Base-by-base conservation (phyloP, 768 basidiomycete genomes). In the Pleurotus tuber-regium region DNA sequence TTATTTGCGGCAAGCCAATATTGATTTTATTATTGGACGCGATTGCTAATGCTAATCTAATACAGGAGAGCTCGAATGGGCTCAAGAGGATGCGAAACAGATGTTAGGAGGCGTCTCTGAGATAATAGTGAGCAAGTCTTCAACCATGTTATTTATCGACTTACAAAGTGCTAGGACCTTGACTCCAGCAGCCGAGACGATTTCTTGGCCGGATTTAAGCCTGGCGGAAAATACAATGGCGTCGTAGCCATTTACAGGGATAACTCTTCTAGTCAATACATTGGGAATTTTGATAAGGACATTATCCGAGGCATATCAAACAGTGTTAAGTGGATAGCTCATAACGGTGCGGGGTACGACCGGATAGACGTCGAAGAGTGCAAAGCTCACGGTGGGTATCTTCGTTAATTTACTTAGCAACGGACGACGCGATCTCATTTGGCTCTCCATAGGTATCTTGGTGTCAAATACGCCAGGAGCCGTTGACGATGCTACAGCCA, bases 261-360 rank as follows among this genome's bases (percentile, higher is more conserved):
- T 65, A 88, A 89, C 66, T 68, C 70, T 23, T 89, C 87, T 4
- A 71, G 82, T 4, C 68, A 75, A 42, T 70, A 66, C 33, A 84
- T 93, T 58, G 92, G 90, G 16, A 69, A 81, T 12, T 93, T 92
- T 61, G 90, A 97, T 66, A 79, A 82, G 64, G 87, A 87, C 55
- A 74, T 96, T 57, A 75, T 97, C 57, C 67, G 74, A 43, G 80
- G 77, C 0, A 73, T 97, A 8, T 84, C 91, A 5, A 10, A 16
- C 1, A 75, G 73, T 16, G 77, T 95, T 55, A 84, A 85, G 61
- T 93, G 88, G 86, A 91, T 96, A 63, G 89, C 86, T 1, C 92
- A 93, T 66, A 94, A 94, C 52, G 94, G 93, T 9, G 92, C 94
- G 0, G 92, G 94, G 0, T 97, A 97, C 64, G 92, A 97, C 64